These are phyloP conservation scores for Dactylellina cionopaga DNA, from an alignment of 2,329 filamentous ascomycete genomes.

Conservation along the genomic window DNA sequence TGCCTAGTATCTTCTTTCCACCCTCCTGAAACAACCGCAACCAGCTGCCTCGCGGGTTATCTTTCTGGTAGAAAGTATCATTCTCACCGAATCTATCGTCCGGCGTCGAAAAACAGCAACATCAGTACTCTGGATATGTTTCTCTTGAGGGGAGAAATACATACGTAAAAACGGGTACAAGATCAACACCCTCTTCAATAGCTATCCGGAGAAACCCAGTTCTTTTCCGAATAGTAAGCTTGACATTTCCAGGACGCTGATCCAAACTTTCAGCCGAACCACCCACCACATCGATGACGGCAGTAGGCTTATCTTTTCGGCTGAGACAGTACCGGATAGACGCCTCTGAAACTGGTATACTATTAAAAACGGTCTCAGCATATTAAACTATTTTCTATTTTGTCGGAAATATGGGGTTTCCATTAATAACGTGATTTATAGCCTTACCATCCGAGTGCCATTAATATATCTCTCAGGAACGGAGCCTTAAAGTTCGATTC, in stretches of 20 bases:
- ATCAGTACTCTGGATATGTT: no score
- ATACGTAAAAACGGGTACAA: conserved; percentile 4
- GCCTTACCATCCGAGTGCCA: conserved; percentile 4
- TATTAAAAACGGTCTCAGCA: not conserved
- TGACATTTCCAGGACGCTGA: not conserved
- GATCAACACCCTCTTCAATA: not conserved
- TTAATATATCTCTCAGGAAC: not conserved
- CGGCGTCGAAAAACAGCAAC: no score
- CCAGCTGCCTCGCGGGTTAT: not conserved
- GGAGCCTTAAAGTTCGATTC: conserved; percentile 1
- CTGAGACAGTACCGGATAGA: not conserved
- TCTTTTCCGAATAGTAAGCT: not conserved
- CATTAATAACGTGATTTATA: no score
- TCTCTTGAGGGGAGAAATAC: not conserved
- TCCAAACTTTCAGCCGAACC: not conserved
- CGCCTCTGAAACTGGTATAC: not conserved
- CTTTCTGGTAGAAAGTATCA: not conserved
- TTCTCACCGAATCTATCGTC: conserved; percentile 9
- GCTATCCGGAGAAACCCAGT: conserved; percentile 1
- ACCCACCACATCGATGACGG: not conserved
- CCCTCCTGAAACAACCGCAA: not conserved
- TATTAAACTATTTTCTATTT: not conserved
- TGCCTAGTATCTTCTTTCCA: not conserved
- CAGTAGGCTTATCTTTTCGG: not conserved
- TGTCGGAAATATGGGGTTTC: no score